These are phyloP conservation scores for Solanum acaule DNA, from an alignment of 257 asterid species.

Conservation along the genomic window DNA sequence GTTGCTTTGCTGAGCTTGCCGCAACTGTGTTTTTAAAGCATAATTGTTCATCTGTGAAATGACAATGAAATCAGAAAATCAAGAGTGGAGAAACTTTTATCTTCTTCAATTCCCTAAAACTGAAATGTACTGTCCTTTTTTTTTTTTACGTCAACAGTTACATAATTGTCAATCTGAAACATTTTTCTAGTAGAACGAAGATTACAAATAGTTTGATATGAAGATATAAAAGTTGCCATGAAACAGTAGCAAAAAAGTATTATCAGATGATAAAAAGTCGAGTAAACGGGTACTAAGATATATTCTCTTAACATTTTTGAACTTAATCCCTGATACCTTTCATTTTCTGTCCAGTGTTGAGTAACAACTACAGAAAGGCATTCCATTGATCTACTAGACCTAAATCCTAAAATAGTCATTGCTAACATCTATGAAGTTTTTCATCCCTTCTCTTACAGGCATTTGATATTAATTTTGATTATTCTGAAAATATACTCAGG, in stretches of 20 bases:
- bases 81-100: not conserved
- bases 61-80: not conserved
- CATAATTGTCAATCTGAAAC: not conserved
- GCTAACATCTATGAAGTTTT: not conserved
- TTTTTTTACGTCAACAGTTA: not conserved
- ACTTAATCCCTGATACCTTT: not conserved
- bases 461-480: not conserved
- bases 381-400: not conserved
- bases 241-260: not conserved
- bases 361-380: not conserved
- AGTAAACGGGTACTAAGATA: not conserved
- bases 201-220: not conserved
- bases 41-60: slow-evolving; percentile 59
- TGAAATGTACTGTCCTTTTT: not conserved
- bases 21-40: slow-evolving; percentile 55
- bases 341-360: not conserved
- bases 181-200: not conserved
- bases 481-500: not conserved
- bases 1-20: slow-evolving; percentile 51
- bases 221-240: not conserved
- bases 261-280: not conserved
- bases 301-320: not conserved
- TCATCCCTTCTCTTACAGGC: not conserved
- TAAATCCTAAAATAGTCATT: not conserved
- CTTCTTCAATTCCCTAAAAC: not conserved